Evolutionary conservation across 2,329 filamentous ascomycete genomes (phyloP), one percentile per base, ranked within the genome.

Genomic region (Calonectria henricotiae): DNA sequence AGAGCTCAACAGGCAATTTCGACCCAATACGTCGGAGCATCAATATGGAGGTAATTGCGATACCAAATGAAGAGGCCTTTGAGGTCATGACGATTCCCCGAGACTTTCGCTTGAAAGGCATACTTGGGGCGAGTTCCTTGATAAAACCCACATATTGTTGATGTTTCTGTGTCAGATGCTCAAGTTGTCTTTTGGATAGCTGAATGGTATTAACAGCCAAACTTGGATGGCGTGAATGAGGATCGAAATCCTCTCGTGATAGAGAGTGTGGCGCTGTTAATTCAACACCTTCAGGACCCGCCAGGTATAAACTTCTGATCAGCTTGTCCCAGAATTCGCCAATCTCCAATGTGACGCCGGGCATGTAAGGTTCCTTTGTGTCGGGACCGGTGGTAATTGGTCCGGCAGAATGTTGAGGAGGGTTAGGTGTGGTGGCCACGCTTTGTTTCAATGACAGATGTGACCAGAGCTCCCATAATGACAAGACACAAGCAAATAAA

Each of bases 1-100:
- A 77, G 0, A 77, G 46, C 12, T 77, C 64, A 0, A 77, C 62
- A 0, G 75, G 75, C 1, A 77, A 43, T 23, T 62, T 61, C 1
- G 75, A 77, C 0, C 75, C 75, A 13, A 70, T 69, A n/a, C 73
- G 68, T 4, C 75, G 71, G 1, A 77, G 62, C 75, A 77, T 77
- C 5, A 71, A 12, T 8, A 77, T 51, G 7, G 75, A 71, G 2
- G 75, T 77, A 17, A 67, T 65, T 37, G 75, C 75, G 8, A 77
- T 72, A 0, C 75, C 75, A 13, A 77, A 61, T 0, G 43, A 65
- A 0, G 71, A 69, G 1, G 73, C 74, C 17, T 67, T 70, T 0
- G 75, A 65, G 3, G 75, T 77, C 25, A 77, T 76, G 13, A 77
- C 75, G 3, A 77, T 39, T 0, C 75, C 75, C 9, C 68, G 68